phyloP scores from a whole-genome alignment of 768 basidiomycete species.

The Pleurotus citrinopileatus region DNA sequence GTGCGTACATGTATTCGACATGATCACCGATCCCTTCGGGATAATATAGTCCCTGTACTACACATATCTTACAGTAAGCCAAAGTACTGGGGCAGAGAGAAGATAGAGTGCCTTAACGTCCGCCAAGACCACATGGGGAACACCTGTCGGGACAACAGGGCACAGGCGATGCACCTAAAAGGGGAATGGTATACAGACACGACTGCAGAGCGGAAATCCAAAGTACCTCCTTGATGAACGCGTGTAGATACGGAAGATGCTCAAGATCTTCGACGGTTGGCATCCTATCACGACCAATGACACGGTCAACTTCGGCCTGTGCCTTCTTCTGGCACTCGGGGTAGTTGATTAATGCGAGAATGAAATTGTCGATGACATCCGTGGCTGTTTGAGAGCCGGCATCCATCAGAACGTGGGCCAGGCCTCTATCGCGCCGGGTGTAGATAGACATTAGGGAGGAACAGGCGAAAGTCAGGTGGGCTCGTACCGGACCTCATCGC shows the following conservation, averaged over 20 bases:
- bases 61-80: no score
- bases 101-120: no score
- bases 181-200: no score
- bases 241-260: constrained; percentile 18
- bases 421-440: no score
- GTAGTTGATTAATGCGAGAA: constrained; percentile 22
- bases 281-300: constrained; percentile 19
- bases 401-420: constrained; percentile 27
- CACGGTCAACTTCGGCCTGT: constrained; percentile 25
- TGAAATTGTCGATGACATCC: constrained; percentile 13
- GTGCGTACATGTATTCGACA: no score
- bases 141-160: no score
- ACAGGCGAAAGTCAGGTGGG: not conserved
- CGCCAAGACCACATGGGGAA: no score
- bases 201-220: no score
- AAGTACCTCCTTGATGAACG: constrained; percentile 11
- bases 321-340: constrained; percentile 22
- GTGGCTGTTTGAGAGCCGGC: constrained; percentile 29
- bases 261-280: constrained; percentile 20
- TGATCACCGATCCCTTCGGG: no score
- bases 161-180: no score
- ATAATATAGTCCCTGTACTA: no score
- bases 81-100: no score
- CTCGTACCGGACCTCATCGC: constrained; percentile 22
- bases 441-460: not conserved